phyloP scores from a whole-genome alignment of 129 eudicot genomes.

The Flaveria robusta region DNA sequence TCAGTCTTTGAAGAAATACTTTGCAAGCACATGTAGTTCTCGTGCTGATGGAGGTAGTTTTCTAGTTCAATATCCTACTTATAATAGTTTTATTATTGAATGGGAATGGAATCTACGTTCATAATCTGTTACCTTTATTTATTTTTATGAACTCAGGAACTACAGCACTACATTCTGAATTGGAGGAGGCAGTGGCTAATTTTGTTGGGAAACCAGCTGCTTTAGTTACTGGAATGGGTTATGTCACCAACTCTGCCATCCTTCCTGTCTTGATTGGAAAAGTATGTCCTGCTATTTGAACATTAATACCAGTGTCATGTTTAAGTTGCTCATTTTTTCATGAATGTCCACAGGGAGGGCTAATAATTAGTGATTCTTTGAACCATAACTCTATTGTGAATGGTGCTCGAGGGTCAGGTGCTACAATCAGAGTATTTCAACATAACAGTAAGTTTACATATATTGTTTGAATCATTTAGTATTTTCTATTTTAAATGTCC shows the following conservation, averaged over 20 bases:
- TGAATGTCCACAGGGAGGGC: conserved; percentile 68
- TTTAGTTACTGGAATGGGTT: conserved; percentile 94
- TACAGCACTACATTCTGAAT: conserved; percentile 65
- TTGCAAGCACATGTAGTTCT: conserved; percentile 80
- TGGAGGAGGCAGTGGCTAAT: conserved; percentile 84
- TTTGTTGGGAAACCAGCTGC: conserved; percentile 93
- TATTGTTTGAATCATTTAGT: background rate
- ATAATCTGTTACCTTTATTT: conserved; percentile 24
- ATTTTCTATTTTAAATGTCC: conserved; percentile 8
- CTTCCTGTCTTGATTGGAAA: conserved; percentile 90
- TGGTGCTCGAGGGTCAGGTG: conserved; percentile 98
- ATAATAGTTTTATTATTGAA: background rate
- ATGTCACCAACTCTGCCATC: conserved; percentile 90
- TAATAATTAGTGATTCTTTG: conserved; percentile 89
- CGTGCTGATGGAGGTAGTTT: conserved; percentile 78
- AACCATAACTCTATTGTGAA: conserved; percentile 96
- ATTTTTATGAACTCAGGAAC: conserved; percentile 55
- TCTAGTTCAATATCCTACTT: conserved; percentile 4
- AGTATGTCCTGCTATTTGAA: conserved; percentile 43
- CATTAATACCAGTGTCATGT: background rate
- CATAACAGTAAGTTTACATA: conserved; percentile 77
- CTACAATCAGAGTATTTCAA: conserved; percentile 83
- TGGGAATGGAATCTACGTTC: background rate
- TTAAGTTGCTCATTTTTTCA: conserved; percentile 16
- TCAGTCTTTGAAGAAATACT: conserved; percentile 69